These are phyloP conservation scores for Fraxinus sp. DNA, from an alignment of 305 asterid genomes.

Conservation along the genomic window DNA sequence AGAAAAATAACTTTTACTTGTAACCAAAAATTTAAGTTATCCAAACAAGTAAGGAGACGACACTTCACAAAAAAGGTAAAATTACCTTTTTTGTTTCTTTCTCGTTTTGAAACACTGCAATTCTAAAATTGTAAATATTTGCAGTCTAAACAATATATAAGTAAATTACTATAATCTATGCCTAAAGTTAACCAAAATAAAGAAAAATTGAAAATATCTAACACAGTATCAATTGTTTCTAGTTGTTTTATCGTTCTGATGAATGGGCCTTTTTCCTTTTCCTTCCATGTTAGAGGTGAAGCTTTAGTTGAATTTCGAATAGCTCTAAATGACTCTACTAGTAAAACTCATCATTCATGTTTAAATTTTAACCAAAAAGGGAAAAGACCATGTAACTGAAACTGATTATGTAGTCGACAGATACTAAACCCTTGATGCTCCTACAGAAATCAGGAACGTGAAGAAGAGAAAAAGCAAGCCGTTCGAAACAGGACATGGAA, in stretches of 20 bases:
- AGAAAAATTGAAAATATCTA: background rate
- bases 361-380: too few species aligned
- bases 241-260: background rate
- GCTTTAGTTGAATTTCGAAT: slow-evolving; percentile 55
- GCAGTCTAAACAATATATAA: background rate
- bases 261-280: background rate
- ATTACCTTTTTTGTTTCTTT: too few species aligned
- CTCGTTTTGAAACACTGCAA: too few species aligned
- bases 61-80: background rate
- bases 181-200: background rate
- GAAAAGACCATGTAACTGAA: too few species aligned
- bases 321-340: slow-evolving; percentile 62
- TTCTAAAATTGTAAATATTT: background rate
- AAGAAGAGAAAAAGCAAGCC: too few species aligned
- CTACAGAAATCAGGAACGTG: too few species aligned
- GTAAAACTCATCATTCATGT: slow-evolving; percentile 10
- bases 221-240: background rate
- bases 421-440: too few species aligned
- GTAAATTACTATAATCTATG: background rate
- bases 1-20: background rate
- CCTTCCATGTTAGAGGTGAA: slow-evolving; percentile 53
- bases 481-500: too few species aligned
- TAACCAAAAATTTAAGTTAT: background rate
- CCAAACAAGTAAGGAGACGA: background rate
- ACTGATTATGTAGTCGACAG: too few species aligned